Evolutionary conservation across 129 eudicot genomes (phyloP), one percentile per base, ranked within the genome.

Genomic region (Chrysanthemum makinoi): DNA sequence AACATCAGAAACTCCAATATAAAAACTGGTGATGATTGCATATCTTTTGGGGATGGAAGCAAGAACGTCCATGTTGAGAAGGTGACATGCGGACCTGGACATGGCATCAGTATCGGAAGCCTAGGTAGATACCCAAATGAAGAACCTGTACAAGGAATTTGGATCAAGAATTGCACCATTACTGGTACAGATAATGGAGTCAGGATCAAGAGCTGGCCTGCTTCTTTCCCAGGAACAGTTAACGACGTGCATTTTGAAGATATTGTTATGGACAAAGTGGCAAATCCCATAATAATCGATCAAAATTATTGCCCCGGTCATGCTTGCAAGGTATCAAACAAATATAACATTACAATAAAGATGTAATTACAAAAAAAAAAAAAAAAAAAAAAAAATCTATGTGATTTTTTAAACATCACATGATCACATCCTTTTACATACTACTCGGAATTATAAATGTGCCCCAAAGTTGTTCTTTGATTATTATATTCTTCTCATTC

Each of bases 31-130:
- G 91, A 87, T 13, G 89, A 85, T 70, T 88, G 97, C 68, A 68
- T 91, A 15, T 82, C 95, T 30, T 67, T 88, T 19, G 88, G 93
- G 3, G 88, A 89, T 0, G 95, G 97, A 48, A 86, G 88, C 67
- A 75, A 78, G 68, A 65, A 82, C 14, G 78, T 91, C 1, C 66
- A 48, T 20, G 70, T 91, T 0, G 76, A 77, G 54, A 72, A 50
- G 24, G 91, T 88, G 16, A 57, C 83, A 0, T 91, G 97, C 15
- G 92, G 95, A 50, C 95, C 92, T 19, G 96, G 92, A 57, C 92
- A 84, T 72, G 92, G 92, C 16, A 73, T 87, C 63, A 76, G 89
- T 66, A 65, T 81, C 24, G 89, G 86, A 56, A 87, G 89, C 74
- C 59, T 87, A 4, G 89, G 92, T 2, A 79, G 68, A 75, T 76